Evolutionary conservation across 768 basidiomycete species (phyloP), one percentile per base, ranked within the genome.

Genomic region (Naganishia friedmannii): DNA sequence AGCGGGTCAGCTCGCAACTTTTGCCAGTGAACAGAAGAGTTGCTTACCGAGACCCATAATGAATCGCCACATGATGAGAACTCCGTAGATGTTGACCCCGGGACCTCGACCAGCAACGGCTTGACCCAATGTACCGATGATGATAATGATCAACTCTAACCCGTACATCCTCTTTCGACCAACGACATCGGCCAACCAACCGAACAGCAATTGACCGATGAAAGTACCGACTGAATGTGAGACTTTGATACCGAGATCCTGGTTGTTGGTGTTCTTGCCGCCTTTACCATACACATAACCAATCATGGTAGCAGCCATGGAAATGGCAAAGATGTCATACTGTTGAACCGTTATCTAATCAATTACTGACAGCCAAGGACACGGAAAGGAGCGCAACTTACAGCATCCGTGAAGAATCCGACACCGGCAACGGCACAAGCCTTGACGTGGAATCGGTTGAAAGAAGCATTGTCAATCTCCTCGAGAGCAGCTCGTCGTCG

Each of bases 351-450:
- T 26, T 17, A 54, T 31, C n/a, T 29, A 45, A 66, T 53, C 37
- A 53, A 26, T 48, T 19, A 29, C 39, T 46, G 37, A 8, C 29
- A 45, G 37, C 51, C 34, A 45, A 15, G 31, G 17, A 4, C 48
- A 4, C n/a, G 17, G 21, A 66, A n/a, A 1, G 19, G 1, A 32
- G 32, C 2, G 37, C 23, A 8, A 45, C 60, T 37, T 63, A 73
- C 88, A 86, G 88, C 87, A 82, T 91, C 92, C 58, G 92, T 92
- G 84, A 93, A 94, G 85, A 94, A 93, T 31, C 92, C 92, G 12
- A 89, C 89, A 74, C 92, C 74, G 51, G 75, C 75, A 46, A 76
- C 76, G 31, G 76, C 63, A 71, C 74, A 76, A 13, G 76, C 80
- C 80, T 91, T 92, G 68, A 88, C 87, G 75, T 93, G 92, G 83